Conservation (phyloP, 192 early-diverging fungal genomes). For the Backusella circina region DNA sequence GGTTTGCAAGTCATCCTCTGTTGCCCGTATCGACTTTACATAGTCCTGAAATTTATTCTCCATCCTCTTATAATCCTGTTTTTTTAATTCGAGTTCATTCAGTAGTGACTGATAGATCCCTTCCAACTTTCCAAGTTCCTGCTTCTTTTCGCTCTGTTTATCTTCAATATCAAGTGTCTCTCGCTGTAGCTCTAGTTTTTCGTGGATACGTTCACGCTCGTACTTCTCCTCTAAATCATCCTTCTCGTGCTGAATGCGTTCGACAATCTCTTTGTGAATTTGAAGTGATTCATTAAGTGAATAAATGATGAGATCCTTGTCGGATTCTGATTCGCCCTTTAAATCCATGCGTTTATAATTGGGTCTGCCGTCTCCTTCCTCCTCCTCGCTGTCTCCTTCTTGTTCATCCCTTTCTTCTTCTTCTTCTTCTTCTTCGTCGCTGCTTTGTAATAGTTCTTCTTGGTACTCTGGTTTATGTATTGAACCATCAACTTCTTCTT, state of each 20-base stretch:
- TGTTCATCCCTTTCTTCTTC: neutral
- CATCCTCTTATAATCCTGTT: slow-evolving; percentile 14
- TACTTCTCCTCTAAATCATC: slow-evolving; percentile 6
- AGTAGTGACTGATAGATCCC: neutral
- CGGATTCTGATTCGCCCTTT: slow-evolving; percentile 18
- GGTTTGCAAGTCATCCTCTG: slow-evolving; percentile 8
- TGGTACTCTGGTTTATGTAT: neutral
- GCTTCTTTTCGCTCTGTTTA: neutral
- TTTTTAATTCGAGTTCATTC: slow-evolving; percentile 10
- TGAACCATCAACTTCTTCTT: neutral
- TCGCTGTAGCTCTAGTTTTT: neutral
- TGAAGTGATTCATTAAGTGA: slow-evolving; percentile 19
- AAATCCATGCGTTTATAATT: neutral
- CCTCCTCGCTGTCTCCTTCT: neutral
- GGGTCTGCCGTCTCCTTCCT: neutral
- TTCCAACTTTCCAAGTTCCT: slow-evolving; percentile 1
- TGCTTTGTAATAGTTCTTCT: neutral
- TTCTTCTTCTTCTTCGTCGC: neutral
- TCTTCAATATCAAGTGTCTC: slow-evolving; percentile 10
- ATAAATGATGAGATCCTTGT: slow-evolving; percentile 22
- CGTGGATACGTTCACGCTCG: neutral
- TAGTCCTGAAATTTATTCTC: slow-evolving; percentile 16
- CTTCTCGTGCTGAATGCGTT: slow-evolving; percentile 17
- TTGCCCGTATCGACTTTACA: slow-evolving; percentile 11
- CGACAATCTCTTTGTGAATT: slow-evolving; percentile 23